A percentile compares a stretch with the other conserved stretches of the same genome.
Conservation (phyloP, 2,329 filamentous ascomycete genomes). For the Cercospora citrullina region DNA sequence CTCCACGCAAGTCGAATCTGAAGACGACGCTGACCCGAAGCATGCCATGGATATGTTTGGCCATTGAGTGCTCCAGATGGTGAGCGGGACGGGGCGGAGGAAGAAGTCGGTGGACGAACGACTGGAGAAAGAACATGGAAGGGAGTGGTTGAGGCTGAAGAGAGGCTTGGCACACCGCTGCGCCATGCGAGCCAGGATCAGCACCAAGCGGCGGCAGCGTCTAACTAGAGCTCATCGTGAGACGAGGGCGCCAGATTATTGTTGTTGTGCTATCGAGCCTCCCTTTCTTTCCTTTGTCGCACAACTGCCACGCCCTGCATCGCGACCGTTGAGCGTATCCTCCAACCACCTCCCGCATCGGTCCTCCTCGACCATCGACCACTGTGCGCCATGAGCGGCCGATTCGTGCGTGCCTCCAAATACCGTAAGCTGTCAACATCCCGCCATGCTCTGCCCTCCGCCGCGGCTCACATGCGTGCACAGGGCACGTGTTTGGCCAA, state of each 20-base stretch:
- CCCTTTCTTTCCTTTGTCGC: neutral
- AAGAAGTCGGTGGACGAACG: neutral
- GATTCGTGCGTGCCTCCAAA: constrained; percentile 72
- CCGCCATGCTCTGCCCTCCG: neutral
- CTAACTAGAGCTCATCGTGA: neutral
- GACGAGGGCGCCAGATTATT: neutral
- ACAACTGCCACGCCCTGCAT: neutral
- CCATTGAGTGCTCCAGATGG: neutral
- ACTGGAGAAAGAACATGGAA: neutral
- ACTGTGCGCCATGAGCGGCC: constrained; percentile 59
- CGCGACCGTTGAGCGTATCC: neutral
- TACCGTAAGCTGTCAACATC: constrained; percentile 58
- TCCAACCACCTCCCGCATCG: neutral
- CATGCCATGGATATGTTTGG: too few species aligned
- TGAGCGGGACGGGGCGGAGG: neutral
- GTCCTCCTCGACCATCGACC: constrained; percentile 1
- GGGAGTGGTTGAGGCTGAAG: neutral
- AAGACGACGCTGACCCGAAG: too few species aligned
- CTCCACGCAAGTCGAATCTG: neutral
- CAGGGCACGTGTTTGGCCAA: constrained; percentile 98
- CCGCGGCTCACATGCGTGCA: constrained; percentile 20
- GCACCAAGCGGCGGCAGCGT: neutral
- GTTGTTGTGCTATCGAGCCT: neutral
- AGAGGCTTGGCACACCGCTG: neutral
- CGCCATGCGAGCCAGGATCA: constrained; percentile 4